These are phyloP conservation scores for Lasiodiplodia gonubiensis DNA, from an alignment of 2,329 filamentous ascomycete genomes.

Conservation along the genomic window DNA sequence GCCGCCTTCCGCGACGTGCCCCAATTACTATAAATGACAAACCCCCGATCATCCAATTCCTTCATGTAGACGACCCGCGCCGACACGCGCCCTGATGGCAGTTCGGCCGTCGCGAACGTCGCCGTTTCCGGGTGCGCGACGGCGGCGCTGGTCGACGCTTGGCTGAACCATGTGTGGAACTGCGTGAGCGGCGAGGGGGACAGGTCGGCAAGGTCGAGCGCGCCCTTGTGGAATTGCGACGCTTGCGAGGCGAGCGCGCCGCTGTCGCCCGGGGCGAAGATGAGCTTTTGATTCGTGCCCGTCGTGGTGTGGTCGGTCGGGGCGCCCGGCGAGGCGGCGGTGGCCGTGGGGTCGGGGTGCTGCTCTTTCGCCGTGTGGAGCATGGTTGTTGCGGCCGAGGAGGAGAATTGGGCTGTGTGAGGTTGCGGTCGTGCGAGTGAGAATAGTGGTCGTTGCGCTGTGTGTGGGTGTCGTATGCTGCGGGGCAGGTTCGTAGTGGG, in stretches of 20 bases:
- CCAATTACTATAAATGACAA: slow-evolving; percentile 94
- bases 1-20: slow-evolving; percentile 72
- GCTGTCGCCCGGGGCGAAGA: slow-evolving; percentile 66
- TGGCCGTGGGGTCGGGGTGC: slow-evolving; percentile 4
- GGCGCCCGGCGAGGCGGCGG: neutral
- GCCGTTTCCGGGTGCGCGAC: slow-evolving; percentile 86
- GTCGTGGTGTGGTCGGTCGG: neutral
- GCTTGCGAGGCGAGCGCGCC: slow-evolving; percentile 63
- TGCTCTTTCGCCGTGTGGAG: slow-evolving; percentile 2
- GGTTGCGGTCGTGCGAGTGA: neutral
- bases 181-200: slow-evolving; percentile 72
- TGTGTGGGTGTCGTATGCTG: too few species aligned
- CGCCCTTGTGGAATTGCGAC: slow-evolving; percentile 74
- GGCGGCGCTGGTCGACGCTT: slow-evolving; percentile 62
- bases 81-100: slow-evolving; percentile 84
- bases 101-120: slow-evolving; percentile 79
- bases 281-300: slow-evolving; percentile 47
- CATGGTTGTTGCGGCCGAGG: neutral
- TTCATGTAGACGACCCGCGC: slow-evolving; percentile 93
- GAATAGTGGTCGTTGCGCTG: neutral
- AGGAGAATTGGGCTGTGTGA: neutral
- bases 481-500: neutral
- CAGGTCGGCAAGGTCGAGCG: slow-evolving; percentile 67
- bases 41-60: slow-evolving; percentile 82
- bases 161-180: slow-evolving; percentile 88